These are phyloP conservation scores for Oryza glaberrima DNA, from an alignment of 176 grass and related monocot genomes.

Conservation along the genomic window DNA sequence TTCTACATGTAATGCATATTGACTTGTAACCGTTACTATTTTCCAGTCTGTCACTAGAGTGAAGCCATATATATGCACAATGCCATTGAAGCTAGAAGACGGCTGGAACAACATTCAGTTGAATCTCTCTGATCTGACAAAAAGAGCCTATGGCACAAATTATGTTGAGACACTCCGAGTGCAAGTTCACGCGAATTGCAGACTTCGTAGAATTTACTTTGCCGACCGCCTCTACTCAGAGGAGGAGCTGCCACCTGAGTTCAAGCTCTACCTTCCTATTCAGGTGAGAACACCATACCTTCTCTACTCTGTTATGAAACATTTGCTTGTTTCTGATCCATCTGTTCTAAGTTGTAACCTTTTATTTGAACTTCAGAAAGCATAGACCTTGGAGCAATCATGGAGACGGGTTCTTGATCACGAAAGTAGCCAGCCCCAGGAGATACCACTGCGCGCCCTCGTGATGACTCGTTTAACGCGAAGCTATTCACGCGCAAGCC, in stretches of 20 bases:
- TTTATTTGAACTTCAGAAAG: slow-evolving; percentile 38
- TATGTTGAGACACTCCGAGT: slow-evolving; percentile 87
- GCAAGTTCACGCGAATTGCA: slow-evolving; percentile 94
- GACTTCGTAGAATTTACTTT: slow-evolving; percentile 85
- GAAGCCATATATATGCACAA: slow-evolving; percentile 94
- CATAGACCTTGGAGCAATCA: not conserved
- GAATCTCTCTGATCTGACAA: slow-evolving; percentile 83
- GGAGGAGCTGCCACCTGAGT: slow-evolving; percentile 80
- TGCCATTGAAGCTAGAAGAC: slow-evolving; percentile 80
- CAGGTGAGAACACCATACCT: slow-evolving; percentile 50
- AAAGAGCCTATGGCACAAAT: slow-evolving; percentile 85
- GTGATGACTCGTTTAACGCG: not conserved
- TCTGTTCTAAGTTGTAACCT: not conserved
- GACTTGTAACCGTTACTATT: not conserved
- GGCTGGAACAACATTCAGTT: slow-evolving; percentile 95
- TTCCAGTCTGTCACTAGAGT: slow-evolving; percentile 78
- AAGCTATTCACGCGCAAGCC: not conserved
- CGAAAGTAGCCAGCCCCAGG: not conserved
- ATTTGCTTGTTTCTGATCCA: not conserved
- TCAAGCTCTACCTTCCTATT: slow-evolving; percentile 93
- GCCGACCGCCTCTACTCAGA: slow-evolving; percentile 89
- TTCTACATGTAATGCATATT: not conserved
- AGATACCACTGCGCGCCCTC: not conserved
- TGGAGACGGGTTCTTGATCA: not conserved
- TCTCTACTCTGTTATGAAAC: not conserved